Evolutionary conservation across 495 filamentous ascomycete genomes (phyloP), one percentile per base, ranked within the genome.

Genomic region (Xylaria telfairii): DNA sequence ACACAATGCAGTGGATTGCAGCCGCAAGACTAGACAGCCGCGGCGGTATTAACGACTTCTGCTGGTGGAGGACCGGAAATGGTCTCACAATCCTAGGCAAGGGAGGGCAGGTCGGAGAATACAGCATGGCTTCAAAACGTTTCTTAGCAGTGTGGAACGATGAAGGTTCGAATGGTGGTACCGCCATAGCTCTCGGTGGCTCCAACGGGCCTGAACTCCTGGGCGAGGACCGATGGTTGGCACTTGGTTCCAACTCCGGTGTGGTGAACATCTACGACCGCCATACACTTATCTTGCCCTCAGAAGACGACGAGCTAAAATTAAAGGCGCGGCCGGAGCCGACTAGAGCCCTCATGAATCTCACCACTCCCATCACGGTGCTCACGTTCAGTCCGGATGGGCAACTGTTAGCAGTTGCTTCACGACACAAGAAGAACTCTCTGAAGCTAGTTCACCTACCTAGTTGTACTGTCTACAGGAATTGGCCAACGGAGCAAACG

Each of bases 241-340:
- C 92, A 12, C 84, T 98, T 30, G 96, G 96, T 7, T 92, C 90
- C 39, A 91, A 88, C 46, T 92, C 89, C 59, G 96, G 96, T 32
- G 90, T 99, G 28, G 88, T 97, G 32, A 98, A 98, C 77, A 85
- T 99, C 60, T 99, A 99, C 80, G 94, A 98, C 78, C 91, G 96
- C 6, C 83, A 87, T 28, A 78, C 81, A 19, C 84, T 79, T 87
- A 87, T 92, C 79, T 84, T 72, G 71, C 80, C 73, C 74, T 80
- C 56, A 66, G 79, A 80, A 1, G 79, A 81, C 3, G 79, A 83
- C 7, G 81, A 83, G 62, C 83, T 83, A 68, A 79, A 83, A 71
- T 83, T 93, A 51, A 88, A 88, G 32, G 83, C 82, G 44, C 84
- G 87, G 59, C 96, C 95, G 4, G 85, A 87, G 59, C 96, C 96